phyloP scores from a whole-genome alignment of 2,329 filamentous ascomycete species.

The Diatrype stigma region DNA sequence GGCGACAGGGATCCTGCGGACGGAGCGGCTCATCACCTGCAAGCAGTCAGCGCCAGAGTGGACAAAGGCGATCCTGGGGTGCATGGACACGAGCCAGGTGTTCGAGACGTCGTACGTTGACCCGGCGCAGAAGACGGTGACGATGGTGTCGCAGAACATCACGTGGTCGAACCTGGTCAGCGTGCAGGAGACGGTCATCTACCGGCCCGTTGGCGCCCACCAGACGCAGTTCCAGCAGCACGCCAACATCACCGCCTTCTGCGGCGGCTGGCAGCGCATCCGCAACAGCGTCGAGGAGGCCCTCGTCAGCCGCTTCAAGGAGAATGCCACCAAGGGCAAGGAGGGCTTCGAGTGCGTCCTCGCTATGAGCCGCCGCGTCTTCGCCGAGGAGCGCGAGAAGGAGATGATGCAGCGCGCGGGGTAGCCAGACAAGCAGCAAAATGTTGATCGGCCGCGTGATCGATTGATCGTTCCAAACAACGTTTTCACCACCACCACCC shows the following conservation, averaged over 20 bases:
- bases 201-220: slow-evolving; percentile 57
- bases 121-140: slow-evolving; percentile 76
- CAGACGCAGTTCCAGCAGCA: slow-evolving; percentile 83
- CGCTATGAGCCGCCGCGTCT: slow-evolving; percentile 86
- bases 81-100: slow-evolving; percentile 77
- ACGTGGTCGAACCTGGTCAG: slow-evolving; percentile 87
- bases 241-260: slow-evolving; percentile 88
- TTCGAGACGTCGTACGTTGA: slow-evolving; percentile 97
- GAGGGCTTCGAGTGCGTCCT: slow-evolving; percentile 95
- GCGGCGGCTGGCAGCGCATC: slow-evolving; percentile 95
- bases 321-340: slow-evolving; percentile 85
- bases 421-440: too few relatives aligned
- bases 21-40: slow-evolving; percentile 60
- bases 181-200: slow-evolving; percentile 89
- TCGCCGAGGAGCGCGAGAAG: slow-evolving; percentile 79
- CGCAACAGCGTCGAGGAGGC: slow-evolving; percentile 95
- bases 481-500: not conserved
- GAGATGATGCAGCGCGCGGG: slow-evolving; percentile 32
- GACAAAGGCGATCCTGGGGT: slow-evolving; percentile 76
- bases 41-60: slow-evolving; percentile 67
- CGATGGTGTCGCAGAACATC: slow-evolving; percentile 94
- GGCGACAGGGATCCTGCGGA: slow-evolving; percentile 55
- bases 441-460: slow-evolving; percentile 26
- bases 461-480: not conserved
- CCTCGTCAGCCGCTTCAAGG: slow-evolving; percentile 80